phyloP scores from a whole-genome alignment of 2,329 filamentous ascomycete species.

The Phyllachora maydis region DNA sequence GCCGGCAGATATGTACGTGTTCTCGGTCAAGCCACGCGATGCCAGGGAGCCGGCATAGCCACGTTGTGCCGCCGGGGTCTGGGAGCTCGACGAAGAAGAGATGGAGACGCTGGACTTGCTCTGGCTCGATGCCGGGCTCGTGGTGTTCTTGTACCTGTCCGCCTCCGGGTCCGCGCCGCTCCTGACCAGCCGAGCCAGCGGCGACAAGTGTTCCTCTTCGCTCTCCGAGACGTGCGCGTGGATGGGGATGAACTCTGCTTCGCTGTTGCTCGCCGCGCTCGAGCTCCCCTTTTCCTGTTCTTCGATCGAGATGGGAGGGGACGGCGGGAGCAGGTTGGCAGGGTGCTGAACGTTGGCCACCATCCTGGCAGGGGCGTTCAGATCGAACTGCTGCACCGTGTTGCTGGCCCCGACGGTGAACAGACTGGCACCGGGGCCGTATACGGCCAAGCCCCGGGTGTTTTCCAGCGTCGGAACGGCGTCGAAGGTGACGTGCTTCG shows the following conservation, averaged over 20 bases:
- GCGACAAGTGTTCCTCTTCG: slow-evolving; percentile 59
- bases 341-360: slow-evolving; percentile 77
- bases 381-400: slow-evolving; percentile 85
- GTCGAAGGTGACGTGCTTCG: slow-evolving; percentile 89
- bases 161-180: slow-evolving; percentile 36
- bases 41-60: slow-evolving; percentile 24
- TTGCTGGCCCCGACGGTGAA: slow-evolving; percentile 81
- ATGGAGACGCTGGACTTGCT: slow-evolving; percentile 36
- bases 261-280: slow-evolving; percentile 31
- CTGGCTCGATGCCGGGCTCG: slow-evolving; percentile 44
- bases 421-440: slow-evolving; percentile 73
- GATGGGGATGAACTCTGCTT: slow-evolving; percentile 26
- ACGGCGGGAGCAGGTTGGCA: slow-evolving; percentile 58
- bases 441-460: slow-evolving; percentile 65
- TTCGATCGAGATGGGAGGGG: slow-evolving; percentile 63
- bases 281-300: slow-evolving; percentile 34
- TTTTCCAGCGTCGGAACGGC: slow-evolving; percentile 68
- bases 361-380: slow-evolving; percentile 63
- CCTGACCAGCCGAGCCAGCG: slow-evolving; percentile 53
- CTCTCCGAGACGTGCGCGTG: slow-evolving; percentile 46
- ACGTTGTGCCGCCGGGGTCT: slow-evolving; percentile 18
- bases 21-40: slow-evolving; percentile 36
- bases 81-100: slow-evolving; percentile 33
- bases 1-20: slow-evolving; percentile 48
- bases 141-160: slow-evolving; percentile 41